Evolutionary conservation across 441 rosid species (phyloP).

Genomic region (Erodium chrysanthum): DNA sequence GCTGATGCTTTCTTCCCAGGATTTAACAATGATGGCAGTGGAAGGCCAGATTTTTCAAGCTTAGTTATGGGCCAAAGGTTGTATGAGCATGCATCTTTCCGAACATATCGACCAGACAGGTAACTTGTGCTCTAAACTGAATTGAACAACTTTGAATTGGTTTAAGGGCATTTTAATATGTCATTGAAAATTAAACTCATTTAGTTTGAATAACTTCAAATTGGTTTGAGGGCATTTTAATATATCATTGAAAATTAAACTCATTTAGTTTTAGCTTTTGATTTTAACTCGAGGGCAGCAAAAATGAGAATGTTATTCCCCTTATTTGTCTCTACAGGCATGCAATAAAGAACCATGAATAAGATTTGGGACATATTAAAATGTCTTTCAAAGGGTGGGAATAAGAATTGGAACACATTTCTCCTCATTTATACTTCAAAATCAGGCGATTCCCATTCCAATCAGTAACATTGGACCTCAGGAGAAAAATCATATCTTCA

Average conservation of each 20-base stretch:
- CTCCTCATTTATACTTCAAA: neutral
- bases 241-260: too few species aligned
- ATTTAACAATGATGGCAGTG: constrained; percentile 75
- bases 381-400: too few species aligned
- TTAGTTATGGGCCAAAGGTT: constrained; percentile 96
- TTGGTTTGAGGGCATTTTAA: constrained; percentile 7
- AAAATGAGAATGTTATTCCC: neutral
- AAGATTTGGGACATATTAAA: too few species aligned
- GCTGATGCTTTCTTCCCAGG: constrained; percentile 94
- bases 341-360: neutral
- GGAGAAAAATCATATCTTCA: neutral
- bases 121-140: constrained; percentile 19
- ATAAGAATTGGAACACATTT: neutral
- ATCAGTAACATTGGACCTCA: neutral
- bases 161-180: neutral
- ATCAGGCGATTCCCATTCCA: neutral
- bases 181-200: too few species aligned
- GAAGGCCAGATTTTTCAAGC: constrained; percentile 88
- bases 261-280: constrained; percentile 1
- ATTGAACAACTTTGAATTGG: constrained; percentile 11
- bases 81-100: constrained; percentile 64
- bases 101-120: constrained; percentile 89
- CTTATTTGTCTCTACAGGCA: neutral
- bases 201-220: constrained; percentile 5
- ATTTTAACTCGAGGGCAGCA: neutral